These are phyloP conservation scores for Rhizodiscina lignyota DNA, from an alignment of 495 filamentous ascomycete species.

Conservation along the genomic window DNA sequence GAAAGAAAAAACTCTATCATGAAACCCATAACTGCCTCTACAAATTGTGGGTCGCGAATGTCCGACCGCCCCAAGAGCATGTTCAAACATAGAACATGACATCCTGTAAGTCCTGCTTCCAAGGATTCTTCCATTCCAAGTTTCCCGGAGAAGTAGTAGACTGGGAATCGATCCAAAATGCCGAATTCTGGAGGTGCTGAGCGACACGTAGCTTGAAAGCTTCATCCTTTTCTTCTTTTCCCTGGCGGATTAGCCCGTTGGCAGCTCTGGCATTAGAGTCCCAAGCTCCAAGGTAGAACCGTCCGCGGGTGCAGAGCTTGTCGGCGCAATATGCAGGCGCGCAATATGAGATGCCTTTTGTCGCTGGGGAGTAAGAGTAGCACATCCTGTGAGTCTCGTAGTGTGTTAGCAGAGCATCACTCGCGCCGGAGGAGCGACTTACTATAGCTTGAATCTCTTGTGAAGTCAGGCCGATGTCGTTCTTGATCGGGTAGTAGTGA, in stretches of 20 bases:
- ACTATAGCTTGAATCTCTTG: constrained; percentile 3
- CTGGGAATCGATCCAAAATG: no score
- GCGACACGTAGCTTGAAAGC: no score
- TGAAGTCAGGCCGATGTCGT: constrained; percentile 5
- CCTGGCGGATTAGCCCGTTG: not conserved
- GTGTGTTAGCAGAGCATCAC: not conserved
- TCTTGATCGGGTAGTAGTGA: constrained; percentile 11
- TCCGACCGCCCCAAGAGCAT: no score
- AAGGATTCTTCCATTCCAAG: no score
- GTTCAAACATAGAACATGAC: no score
- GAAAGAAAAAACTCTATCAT: no score
- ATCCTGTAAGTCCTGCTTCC: no score
- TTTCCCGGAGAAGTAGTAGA: no score
- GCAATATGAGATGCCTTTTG: constrained; percentile 15
- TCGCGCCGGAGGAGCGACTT: not conserved
- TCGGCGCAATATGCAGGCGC: constrained; percentile 19
- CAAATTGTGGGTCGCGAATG: no score
- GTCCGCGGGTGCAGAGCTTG: constrained; percentile 17
- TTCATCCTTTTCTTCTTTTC: not conserved
- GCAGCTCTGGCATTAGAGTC: not conserved
- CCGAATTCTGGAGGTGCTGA: no score
- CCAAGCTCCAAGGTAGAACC: constrained; percentile 11
- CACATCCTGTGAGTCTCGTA: constrained; percentile 14
- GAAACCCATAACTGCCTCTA: no score
- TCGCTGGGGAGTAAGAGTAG: constrained; percentile 14